Evolutionary conservation across 2,329 filamentous ascomycete species (phyloP), one percentile per base, ranked within the genome.

Genomic region (Xylariales sp.): DNA sequence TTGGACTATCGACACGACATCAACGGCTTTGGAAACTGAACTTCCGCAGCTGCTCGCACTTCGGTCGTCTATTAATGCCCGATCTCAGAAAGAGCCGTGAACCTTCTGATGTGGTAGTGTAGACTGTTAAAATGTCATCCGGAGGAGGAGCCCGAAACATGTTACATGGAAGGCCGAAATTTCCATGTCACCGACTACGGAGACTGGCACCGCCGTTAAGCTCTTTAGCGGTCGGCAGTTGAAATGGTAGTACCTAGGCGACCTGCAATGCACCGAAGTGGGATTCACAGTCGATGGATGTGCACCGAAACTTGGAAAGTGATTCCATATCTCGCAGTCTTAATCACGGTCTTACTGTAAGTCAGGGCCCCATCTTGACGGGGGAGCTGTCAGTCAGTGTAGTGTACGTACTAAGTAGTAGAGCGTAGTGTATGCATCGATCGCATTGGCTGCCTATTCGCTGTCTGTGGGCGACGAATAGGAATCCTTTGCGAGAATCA

Each of bases 401-500:
- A 23, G 23, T 23, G 23, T 23, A 23, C 23, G 23, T 23, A 23
- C 23, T 23, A 23, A 23, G 23, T 23, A 23, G 23, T 23, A 23
- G 50, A 32, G 23, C 18, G n/a, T 58, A 50, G 53, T 36, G 55
- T 65, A 60, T 45, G 12, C 16, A 50, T 34, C 23, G 23, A 23
- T 23, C 23, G 23, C 23, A 8, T 50, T 58, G 55, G 65, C 39
- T 43, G 32, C 58, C 41, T 34, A 57, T 62, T 57, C 28, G 39
- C 18, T 34, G 28, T 43, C 30, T 18, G 7, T n/a, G 32, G 59
- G 60, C 34, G 43, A 55, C 69, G 64, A 71, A 69, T 69, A 66
- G 67, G 67, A 69, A 65, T 5, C 32, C 61, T 49, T 71, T 56
- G 69, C 69, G 64, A 68, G 43, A 64, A 46, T 5, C 10, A 28